These are phyloP conservation scores for Immersiporthe knoxdaviesiana DNA, from an alignment of 2,329 filamentous ascomycete genomes.

Conservation along the genomic window DNA sequence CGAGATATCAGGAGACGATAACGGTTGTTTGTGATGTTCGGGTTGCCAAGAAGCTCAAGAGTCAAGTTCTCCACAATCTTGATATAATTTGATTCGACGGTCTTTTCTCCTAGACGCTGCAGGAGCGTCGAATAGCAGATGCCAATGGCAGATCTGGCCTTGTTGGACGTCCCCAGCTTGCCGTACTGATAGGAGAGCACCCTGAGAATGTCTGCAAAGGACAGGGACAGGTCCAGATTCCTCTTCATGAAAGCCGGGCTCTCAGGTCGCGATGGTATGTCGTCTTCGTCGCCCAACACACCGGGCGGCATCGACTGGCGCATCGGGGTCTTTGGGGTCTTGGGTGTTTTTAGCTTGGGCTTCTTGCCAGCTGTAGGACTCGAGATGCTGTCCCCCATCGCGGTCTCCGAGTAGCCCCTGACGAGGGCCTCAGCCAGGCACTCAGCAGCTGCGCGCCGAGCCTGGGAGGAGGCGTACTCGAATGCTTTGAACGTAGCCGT, in stretches of 20 bases:
- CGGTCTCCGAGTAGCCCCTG: constrained; percentile 73
- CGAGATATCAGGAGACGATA: constrained; percentile 85
- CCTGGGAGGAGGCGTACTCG: constrained; percentile 74
- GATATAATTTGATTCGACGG: constrained; percentile 82
- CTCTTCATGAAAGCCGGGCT: constrained; percentile 76
- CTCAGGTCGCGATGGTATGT: constrained; percentile 65
- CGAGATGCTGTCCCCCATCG: constrained; percentile 48
- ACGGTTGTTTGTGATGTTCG: constrained; percentile 78
- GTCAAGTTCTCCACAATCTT: constrained; percentile 82
- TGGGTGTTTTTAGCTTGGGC: constrained; percentile 61
- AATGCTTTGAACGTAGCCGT: constrained; percentile 82
- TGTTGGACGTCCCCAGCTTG: constrained; percentile 76
- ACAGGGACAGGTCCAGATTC: constrained; percentile 71
- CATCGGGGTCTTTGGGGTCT: constrained; percentile 35
- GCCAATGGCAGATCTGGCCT: constrained; percentile 78
- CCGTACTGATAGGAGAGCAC: constrained; percentile 82
- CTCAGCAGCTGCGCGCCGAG: constrained; percentile 84
- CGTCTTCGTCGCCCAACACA: constrained; percentile 73
- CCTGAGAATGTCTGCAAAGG: constrained; percentile 76
- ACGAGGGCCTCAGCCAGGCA: constrained; percentile 83
- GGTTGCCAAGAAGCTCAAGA: constrained; percentile 75
- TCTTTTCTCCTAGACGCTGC: constrained; percentile 75
- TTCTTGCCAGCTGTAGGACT: constrained; percentile 65
- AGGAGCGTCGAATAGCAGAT: constrained; percentile 86
- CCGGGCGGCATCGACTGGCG: constrained; percentile 54